Conservation (phyloP, 176 grass and related monocot species). For the barley (Hordeum vulgare) region MorexV3_pseudomolecules_assembly NC_058524.1:27074636-27075135, state of each 20-base stretch:
- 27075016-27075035: neutral
- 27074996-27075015: neutral
- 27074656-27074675: constrained; percentile 77
- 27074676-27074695: constrained; percentile 78
- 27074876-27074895: constrained; percentile 48
- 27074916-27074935: constrained; percentile 34
- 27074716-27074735: constrained; percentile 51
- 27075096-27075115: constrained; percentile 1
- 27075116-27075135: constrained; percentile 22
- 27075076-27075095: neutral
- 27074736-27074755: constrained; percentile 38
- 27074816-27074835: constrained; percentile 67
- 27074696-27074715: constrained; percentile 85
- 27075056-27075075: neutral
- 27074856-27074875: constrained; percentile 36
- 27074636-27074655: constrained; percentile 62
- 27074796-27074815: constrained; percentile 50
- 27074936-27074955: constrained; percentile 20
- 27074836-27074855: constrained; percentile 46
- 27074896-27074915: constrained; percentile 52
- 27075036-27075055: constrained; percentile 11
- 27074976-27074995: constrained; percentile 17
- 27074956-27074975: constrained; percentile 1
- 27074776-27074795: constrained; percentile 42
- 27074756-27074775: constrained; percentile 84